A percentile compares a stretch with the other conserved stretches of the same genome.
Evolutionary conservation across 2,329 filamentous ascomycete species (phyloP).

Genomic region (Cercospora brassicicola): DNA sequence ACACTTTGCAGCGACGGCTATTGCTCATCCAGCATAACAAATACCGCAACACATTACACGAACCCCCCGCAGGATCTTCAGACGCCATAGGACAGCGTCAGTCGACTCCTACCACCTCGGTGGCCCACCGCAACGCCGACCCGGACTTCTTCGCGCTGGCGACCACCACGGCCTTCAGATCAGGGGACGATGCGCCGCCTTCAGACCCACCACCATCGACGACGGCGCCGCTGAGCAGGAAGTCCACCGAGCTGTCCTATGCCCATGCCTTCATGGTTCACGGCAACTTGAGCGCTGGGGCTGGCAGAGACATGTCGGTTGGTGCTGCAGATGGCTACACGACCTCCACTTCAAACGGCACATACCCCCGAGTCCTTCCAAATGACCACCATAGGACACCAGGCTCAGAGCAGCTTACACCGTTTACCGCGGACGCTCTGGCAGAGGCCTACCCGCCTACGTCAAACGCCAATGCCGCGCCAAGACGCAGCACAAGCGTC

Average conservation of each 20-base stretch:
- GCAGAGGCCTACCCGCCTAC: constrained; percentile 35
- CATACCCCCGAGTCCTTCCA: constrained; percentile 15
- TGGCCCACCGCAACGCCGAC: background rate
- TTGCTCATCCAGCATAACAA: constrained; percentile 9
- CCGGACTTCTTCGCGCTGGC: constrained; percentile 27
- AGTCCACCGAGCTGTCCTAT: constrained; percentile 36
- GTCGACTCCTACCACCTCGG: constrained; percentile 3
- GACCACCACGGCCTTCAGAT: constrained; percentile 32
- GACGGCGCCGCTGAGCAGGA: constrained; percentile 31
- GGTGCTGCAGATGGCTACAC: constrained; percentile 21
- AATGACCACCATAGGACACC: constrained; percentile 15
- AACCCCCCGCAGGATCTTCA: background rate
- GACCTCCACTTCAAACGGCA: constrained; percentile 34
- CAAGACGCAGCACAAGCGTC: constrained; percentile 41
- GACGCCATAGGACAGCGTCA: constrained; percentile 12
- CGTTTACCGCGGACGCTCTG: constrained; percentile 27
- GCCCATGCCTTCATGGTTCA: constrained; percentile 44
- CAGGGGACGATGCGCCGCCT: constrained; percentile 32
- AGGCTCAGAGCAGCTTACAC: constrained; percentile 15
- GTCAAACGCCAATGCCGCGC: constrained; percentile 39
- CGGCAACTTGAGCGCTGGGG: constrained; percentile 31
- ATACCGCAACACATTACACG: constrained; percentile 3
- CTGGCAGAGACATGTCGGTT: constrained; percentile 52
- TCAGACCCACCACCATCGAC: constrained; percentile 17
- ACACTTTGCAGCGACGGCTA: background rate